These are phyloP conservation scores for Brettanomyces nanus DNA, from an alignment of 805 yeast genomes.

Conservation along the genomic window DNA sequence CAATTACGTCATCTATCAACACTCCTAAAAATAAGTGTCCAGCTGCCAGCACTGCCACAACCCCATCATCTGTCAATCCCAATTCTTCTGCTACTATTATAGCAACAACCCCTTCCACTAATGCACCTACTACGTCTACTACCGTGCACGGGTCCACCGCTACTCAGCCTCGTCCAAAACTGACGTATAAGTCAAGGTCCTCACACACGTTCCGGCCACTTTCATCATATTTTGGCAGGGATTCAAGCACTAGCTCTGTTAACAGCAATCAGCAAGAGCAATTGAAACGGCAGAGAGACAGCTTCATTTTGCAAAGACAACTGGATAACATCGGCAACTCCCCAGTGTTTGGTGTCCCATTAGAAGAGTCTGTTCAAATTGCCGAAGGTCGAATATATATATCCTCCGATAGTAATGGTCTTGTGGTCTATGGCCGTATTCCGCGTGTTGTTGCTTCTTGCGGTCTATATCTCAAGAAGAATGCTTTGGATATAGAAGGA, in stretches of 20 bases:
- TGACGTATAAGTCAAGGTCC: constrained; percentile 43
- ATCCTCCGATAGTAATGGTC: constrained; percentile 52
- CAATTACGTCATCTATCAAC: too few species aligned
- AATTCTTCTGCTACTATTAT: neutral
- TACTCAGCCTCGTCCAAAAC: constrained; percentile 32
- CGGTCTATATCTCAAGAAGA: constrained; percentile 74
- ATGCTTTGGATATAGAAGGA: constrained; percentile 78
- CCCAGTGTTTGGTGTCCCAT: constrained; percentile 72
- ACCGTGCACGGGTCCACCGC: constrained; percentile 16
- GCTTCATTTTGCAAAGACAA: constrained; percentile 35
- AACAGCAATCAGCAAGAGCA: constrained; percentile 6
- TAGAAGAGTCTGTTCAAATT: constrained; percentile 58
- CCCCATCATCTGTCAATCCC: neutral
- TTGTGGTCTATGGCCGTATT: constrained; percentile 75
- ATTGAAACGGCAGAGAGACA: constrained; percentile 38
- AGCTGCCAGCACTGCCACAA: too few species aligned
- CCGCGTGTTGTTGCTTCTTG: constrained; percentile 96
- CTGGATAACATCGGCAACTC: constrained; percentile 36
- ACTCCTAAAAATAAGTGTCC: too few species aligned
- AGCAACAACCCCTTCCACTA: neutral
- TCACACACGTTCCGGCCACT: constrained; percentile 34
- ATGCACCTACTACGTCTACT: neutral
- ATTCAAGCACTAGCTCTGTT: constrained; percentile 14
- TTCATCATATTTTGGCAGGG: constrained; percentile 22
- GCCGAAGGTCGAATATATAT: constrained; percentile 75